These are phyloP conservation scores for Colletotrichum limetticola DNA, from an alignment of 2,329 filamentous ascomycete genomes.

Conservation along the genomic window DNA sequence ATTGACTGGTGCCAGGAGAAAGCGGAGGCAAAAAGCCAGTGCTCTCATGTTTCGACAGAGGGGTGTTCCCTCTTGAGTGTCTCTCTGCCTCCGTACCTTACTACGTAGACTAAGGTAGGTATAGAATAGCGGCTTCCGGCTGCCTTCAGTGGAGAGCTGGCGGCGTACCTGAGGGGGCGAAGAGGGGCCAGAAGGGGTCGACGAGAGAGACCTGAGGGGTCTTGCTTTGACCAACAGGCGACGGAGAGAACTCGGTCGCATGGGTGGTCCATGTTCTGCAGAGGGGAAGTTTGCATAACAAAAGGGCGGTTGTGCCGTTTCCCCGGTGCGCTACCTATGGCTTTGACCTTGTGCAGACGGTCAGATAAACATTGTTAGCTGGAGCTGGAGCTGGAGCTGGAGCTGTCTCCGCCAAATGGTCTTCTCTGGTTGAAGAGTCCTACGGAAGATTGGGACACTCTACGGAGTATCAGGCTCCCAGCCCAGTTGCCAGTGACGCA, in stretches of 20 bases:
- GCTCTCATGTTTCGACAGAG: slow-evolving; percentile 11
- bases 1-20: slow-evolving; percentile 9
- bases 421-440: neutral
- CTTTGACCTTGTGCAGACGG: slow-evolving; percentile 20
- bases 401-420: neutral
- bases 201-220: neutral
- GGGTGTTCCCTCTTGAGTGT: slow-evolving; percentile 28
- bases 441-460: neutral
- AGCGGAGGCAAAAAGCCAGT: slow-evolving; percentile 20
- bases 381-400: neutral
- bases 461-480: neutral
- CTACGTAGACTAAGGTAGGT: too few species aligned
- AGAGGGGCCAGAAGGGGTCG: neutral
- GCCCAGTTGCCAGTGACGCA: neutral
- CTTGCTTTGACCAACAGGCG: slow-evolving; percentile 1
- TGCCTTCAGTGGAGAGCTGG: neutral
- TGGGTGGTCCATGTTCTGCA: slow-evolving; percentile 29
- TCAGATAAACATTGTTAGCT: slow-evolving; percentile 29
- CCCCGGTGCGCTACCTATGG: slow-evolving; percentile 21
- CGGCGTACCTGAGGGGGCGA: neutral
- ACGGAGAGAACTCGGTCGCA: neutral
- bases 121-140: neutral
- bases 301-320: slow-evolving; percentile 13
- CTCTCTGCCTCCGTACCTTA: neutral
- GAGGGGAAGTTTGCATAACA: slow-evolving; percentile 28